Percentiles rank a stretch among this genome's conserved stretches.
Evolutionary conservation across 2,329 filamentous ascomycete genomes (phyloP).

Genomic region (Venturia asperata): DNA sequence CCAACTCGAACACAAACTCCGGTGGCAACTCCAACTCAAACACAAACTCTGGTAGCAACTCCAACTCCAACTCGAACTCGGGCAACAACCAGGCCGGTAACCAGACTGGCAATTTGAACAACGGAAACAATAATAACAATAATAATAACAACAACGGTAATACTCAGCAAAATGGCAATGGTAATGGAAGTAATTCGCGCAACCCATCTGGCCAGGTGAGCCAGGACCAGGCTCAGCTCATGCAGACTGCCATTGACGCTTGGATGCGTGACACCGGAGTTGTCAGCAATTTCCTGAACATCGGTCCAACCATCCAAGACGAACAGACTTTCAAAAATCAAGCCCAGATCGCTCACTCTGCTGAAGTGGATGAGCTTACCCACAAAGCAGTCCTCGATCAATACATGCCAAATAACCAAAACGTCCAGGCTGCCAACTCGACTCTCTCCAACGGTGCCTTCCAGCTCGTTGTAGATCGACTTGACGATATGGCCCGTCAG

Average conservation of each 20-base stretch:
- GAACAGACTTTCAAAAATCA: conserved; percentile 16
- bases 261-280: conserved; percentile 19
- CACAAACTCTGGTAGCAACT: conserved; percentile 1
- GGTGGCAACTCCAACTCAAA: conserved; percentile 3
- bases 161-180: neutral
- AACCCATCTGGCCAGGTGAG: conserved; percentile 11
- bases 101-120: conserved; percentile 2
- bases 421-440: conserved; percentile 16
- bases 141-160: conserved; percentile 13
- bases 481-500: conserved; percentile 12
- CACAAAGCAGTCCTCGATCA: conserved; percentile 18
- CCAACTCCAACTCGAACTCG: neutral
- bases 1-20: neutral
- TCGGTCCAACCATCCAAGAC: conserved; percentile 3
- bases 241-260: conserved; percentile 15
- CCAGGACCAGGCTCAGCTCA: conserved; percentile 16
- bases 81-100: neutral
- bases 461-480: conserved; percentile 18
- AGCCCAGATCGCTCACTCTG: conserved; percentile 18
- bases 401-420: conserved; percentile 17
- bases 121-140: neutral
- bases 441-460: conserved; percentile 19
- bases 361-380: conserved; percentile 19
- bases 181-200: conserved; percentile 8
- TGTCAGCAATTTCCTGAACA: conserved; percentile 18